Evolutionary conservation across 1,284 basidiomycete genomes (phyloP), one percentile per base, ranked within the genome.

Genomic region (Ceratobasidium sp.): DNA sequence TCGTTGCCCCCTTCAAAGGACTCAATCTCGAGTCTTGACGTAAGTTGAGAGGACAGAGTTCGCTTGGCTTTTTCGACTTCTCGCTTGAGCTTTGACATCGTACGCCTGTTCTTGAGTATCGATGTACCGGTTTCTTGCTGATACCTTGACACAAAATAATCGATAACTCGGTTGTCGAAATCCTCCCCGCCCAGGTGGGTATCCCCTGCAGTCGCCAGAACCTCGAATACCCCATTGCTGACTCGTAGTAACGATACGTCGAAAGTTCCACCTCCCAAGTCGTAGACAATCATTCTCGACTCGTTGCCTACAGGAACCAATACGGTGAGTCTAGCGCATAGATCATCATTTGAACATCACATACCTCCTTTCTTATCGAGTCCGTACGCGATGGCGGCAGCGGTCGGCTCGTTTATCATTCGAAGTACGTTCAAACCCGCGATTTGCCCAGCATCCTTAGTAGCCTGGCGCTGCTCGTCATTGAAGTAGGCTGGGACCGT

Each of bases 1-100:
- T 89, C 88, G 83, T 88, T 86, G 81, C 88, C 88, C 78, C 86
- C 85, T 82, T 88, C 88, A 84, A 90, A 88, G 54, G 87, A 85
- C 82, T 89, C 88, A 77, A 90, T 88, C 81, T 90, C 88, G 80
- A 90, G 85, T 83, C 86, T 86, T 81, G 87, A 87, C 77, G 83
- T 85, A 86, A 87, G 87, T 81, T 89, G 88, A 79, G 83, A 85
- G 49, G 89, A 90, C 51, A 90, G 84, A 43, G 87, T 88, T 73
- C 88, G 84, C 87, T 89, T 90, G 81, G 88, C 88, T 13, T 61
- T 61, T 25, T 59, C 70, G 32, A 59, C 79, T 88, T 89, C 88
- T 75, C 88, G 87, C 84, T 89, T 87, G 80, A 89, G 89, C 46
- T 88, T 86, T 79, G 87, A 44, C 87, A 88, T 29, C 8, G 56